A percentile compares a stretch with the other conserved stretches of the same genome.
These are phyloP conservation scores for Phialophora macrospora DNA, from an alignment of 2,329 filamentous ascomycete species.

Conservation along the genomic window DNA sequence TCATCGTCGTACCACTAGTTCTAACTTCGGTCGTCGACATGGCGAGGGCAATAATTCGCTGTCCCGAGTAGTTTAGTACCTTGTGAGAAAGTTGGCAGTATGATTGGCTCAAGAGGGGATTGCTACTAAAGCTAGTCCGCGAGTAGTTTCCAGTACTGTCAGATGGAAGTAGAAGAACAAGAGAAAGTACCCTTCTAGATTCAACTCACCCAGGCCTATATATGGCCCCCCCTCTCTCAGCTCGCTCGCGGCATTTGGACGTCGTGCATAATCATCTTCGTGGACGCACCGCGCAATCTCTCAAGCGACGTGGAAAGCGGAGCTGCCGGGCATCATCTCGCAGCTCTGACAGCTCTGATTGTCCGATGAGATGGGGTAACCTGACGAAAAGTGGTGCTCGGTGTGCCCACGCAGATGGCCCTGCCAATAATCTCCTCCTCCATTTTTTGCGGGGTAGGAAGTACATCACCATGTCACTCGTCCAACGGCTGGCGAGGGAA, in stretches of 20 bases:
- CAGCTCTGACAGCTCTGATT: not conserved
- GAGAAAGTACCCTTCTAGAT: not conserved
- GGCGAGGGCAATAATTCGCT: not conserved
- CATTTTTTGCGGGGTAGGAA: constrained; percentile 22
- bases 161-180: constrained; percentile 8
- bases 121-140: constrained; percentile 2
- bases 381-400: constrained; percentile 2
- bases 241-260: constrained; percentile 6
- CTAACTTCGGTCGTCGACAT: constrained; percentile 33
- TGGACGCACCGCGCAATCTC: not conserved
- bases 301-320: constrained; percentile 11
- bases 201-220: constrained; percentile 5
- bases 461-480: constrained; percentile 21
- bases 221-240: not conserved
- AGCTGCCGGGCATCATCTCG: constrained; percentile 6
- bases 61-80: not conserved
- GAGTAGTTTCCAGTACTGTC: constrained; percentile 8
- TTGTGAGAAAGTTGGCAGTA: not conserved
- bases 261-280: constrained; percentile 7
- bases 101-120: constrained; percentile 8
- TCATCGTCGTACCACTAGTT: constrained; percentile 53
- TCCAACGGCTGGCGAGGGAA: constrained; percentile 8
- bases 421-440: constrained; percentile 14
- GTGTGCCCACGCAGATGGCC: constrained; percentile 8
- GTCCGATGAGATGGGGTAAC: constrained; percentile 10